A percentile compares a stretch with the other conserved stretches of the same genome.
These are phyloP conservation scores for Coccomyxa sp. DNA, from an alignment of 139 green algal genomes.

Conservation along the genomic window DNA sequence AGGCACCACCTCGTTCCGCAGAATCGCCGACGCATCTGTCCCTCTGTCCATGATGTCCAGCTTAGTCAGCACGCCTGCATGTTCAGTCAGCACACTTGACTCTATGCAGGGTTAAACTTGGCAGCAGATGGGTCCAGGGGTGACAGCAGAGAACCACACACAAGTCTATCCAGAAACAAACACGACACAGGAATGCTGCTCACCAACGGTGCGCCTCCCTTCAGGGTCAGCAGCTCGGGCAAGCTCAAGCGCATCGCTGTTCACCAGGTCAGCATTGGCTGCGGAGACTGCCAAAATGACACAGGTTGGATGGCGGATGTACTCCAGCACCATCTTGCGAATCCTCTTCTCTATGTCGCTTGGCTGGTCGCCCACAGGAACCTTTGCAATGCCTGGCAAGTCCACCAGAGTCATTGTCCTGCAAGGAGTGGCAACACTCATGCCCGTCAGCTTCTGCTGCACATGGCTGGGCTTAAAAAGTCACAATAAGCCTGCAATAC, in stretches of 20 bases:
- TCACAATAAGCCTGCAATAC: too few species aligned
- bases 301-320: constrained; percentile 83
- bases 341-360: constrained; percentile 90
- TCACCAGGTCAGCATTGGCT: constrained; percentile 94
- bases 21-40: constrained; percentile 77
- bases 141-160: neutral
- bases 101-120: neutral
- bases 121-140: neutral
- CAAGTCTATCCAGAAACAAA: neutral
- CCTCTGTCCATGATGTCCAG: constrained; percentile 99
- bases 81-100: neutral
- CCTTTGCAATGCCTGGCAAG: constrained; percentile 90
- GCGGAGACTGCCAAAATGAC: constrained; percentile 94
- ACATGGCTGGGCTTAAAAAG: too few species aligned
- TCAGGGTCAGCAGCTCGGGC: constrained; percentile 80
- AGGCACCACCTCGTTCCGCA: constrained; percentile 84
- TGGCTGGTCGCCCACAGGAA: constrained; percentile 98
- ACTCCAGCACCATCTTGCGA: constrained; percentile 80
- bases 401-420: constrained; percentile 98
- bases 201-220: constrained; percentile 66
- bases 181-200: neutral
- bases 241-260: constrained; percentile 91
- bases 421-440: constrained; percentile 1
- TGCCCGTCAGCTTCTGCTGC: neutral
- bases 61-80: constrained; percentile 84